These are phyloP conservation scores for Stephanodiscus triporus DNA, from an alignment of 108 stramenopile species.

Conservation along the genomic window DNA sequence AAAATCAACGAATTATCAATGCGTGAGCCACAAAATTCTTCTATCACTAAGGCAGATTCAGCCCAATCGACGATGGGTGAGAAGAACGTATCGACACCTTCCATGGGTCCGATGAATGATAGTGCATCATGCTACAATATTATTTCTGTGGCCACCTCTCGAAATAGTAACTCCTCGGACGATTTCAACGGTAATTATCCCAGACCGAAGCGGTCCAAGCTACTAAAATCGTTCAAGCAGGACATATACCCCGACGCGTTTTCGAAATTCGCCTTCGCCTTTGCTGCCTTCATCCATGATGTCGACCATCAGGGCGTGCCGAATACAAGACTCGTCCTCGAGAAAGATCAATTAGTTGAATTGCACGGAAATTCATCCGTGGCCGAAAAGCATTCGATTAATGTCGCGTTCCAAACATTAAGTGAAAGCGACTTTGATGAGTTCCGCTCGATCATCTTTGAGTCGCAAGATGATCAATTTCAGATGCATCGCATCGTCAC, in stretches of 20 bases:
- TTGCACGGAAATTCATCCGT: constrained; percentile 48
- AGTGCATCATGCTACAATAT: constrained; percentile 1
- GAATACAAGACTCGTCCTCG: constrained; percentile 56
- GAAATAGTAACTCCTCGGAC: not conserved
- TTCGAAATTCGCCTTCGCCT: constrained; percentile 57
- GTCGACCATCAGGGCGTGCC: constrained; percentile 64
- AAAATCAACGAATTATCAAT: constrained; percentile 9
- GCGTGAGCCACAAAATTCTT: not conserved
- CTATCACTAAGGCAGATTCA: not conserved
- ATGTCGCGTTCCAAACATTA: constrained; percentile 43
- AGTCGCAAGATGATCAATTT: constrained; percentile 44
- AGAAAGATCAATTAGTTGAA: constrained; percentile 54
- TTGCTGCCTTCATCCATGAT: constrained; percentile 55
- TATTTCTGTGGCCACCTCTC: not conserved
- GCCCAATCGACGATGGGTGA: not conserved
- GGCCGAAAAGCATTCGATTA: constrained; percentile 59
- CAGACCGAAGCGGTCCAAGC: constrained; percentile 15
- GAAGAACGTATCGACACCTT: not conserved
- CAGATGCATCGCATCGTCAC: constrained; percentile 41
- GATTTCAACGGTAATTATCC: not conserved
- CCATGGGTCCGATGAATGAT: not conserved
- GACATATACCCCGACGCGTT: constrained; percentile 43
- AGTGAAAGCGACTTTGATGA: constrained; percentile 37
- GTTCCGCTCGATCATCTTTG: constrained; percentile 25
- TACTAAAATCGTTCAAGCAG: constrained; percentile 17